Evolutionary conservation across 2,329 filamentous ascomycete species (phyloP).

Genomic region (Sclerotinia subarctica): DNA sequence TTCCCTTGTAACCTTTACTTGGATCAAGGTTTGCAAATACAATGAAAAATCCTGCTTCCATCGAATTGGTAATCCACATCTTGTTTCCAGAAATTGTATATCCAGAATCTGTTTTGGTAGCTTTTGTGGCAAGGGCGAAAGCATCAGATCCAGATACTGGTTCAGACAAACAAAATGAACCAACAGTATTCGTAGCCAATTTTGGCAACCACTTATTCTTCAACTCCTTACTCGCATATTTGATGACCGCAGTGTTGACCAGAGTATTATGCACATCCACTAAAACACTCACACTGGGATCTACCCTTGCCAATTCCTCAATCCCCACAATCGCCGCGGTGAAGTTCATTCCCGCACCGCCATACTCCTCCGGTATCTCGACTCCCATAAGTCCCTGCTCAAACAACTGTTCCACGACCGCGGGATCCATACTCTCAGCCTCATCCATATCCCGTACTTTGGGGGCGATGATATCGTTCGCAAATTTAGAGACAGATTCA

Average conservation of each 20-base stretch:
- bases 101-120: constrained; percentile 75
- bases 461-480: constrained; percentile 81
- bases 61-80: constrained; percentile 99
- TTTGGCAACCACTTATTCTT: constrained; percentile 88
- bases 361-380: constrained; percentile 96
- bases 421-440: constrained; percentile 86
- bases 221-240: constrained; percentile 71
- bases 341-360: constrained; percentile 98
- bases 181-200: constrained; percentile 85
- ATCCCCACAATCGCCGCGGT: constrained; percentile 94
- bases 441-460: constrained; percentile 98
- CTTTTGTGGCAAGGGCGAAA: constrained; percentile 90
- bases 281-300: constrained; percentile 91
- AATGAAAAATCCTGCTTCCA: constrained; percentile 93
- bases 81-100: constrained; percentile 89
- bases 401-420: constrained; percentile 86
- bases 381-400: constrained; percentile 97
- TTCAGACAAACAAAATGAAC: constrained; percentile 90
- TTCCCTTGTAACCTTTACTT: constrained; percentile 91
- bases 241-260: constrained; percentile 89
- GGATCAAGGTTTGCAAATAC: constrained; percentile 96
- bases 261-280: constrained; percentile 98
- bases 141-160: constrained; percentile 92
- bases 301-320: constrained; percentile 90
- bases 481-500: constrained; percentile 87